These are phyloP conservation scores for Zalaria sp. DNA, from an alignment of 2,329 filamentous ascomycete genomes.

Conservation along the genomic window DNA sequence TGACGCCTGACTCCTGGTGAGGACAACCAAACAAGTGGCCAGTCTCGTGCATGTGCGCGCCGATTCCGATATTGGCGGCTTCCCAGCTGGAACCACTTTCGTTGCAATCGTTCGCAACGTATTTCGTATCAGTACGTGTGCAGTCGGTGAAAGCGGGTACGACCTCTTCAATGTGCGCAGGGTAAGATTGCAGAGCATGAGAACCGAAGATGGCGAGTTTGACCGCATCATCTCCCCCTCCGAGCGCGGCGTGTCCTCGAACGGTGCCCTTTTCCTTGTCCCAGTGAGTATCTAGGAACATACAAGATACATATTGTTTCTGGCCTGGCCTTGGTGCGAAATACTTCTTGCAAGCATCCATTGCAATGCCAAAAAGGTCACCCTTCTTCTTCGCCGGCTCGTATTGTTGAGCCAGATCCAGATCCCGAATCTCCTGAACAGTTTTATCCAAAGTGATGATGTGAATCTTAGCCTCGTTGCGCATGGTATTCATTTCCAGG, in stretches of 20 bases:
- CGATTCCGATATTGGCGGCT: conserved; percentile 85
- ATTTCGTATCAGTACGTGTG: conserved; percentile 68
- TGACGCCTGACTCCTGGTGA: conserved; percentile 80
- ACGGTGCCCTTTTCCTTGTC: conserved; percentile 57
- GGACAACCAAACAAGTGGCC: conserved; percentile 84
- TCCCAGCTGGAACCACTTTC: conserved; percentile 90
- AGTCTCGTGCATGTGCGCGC: conserved; percentile 80
- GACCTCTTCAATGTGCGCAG: conserved; percentile 76
- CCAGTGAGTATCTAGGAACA: conserved; percentile 84
- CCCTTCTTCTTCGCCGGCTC: conserved; percentile 52
- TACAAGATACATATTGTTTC: conserved; percentile 73
- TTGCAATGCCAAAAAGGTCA: conserved; percentile 63
- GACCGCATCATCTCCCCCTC: conserved; percentile 57
- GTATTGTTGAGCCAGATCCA: conserved; percentile 69
- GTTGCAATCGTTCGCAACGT: conserved; percentile 72
- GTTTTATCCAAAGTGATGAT: conserved; percentile 73
- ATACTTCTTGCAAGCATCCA: conserved; percentile 62
- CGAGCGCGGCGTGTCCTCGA: conserved; percentile 71
- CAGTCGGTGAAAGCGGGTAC: conserved; percentile 81
- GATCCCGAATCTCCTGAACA: conserved; percentile 64
- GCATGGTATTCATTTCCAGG: conserved; percentile 54
- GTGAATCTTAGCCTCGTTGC: conserved; percentile 84
- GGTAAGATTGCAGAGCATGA: conserved; percentile 83
- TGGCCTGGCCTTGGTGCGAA: conserved; percentile 64
- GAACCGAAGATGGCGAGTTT: conserved; percentile 86